A percentile compares a stretch with the other conserved stretches of the same genome.
Conservation (phyloP, 768 basidiomycete species). For the Boletus coccyginus region DNA sequence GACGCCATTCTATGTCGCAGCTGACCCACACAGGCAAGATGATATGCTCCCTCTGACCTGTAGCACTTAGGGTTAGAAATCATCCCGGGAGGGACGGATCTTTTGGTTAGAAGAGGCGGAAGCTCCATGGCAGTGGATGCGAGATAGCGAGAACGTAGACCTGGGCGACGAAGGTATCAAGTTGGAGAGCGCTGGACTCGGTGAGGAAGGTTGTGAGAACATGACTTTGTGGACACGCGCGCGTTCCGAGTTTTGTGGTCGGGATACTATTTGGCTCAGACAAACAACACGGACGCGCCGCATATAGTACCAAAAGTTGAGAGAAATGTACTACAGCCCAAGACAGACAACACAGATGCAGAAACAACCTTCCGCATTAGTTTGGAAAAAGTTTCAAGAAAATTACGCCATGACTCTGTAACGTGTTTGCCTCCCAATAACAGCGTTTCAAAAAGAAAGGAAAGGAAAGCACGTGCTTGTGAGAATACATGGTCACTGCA, state of each 20-base stretch:
- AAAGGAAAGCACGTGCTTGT: conserved; percentile 14
- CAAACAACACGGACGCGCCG: conserved; percentile 14
- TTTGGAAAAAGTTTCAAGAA: too few species aligned
- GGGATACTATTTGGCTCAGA: conserved; percentile 17
- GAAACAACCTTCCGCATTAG: too few species aligned
- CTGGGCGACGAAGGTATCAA: conserved; percentile 46
- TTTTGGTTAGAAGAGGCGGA: conserved; percentile 48
- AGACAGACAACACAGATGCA: too few species aligned
- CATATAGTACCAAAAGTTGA: too few species aligned
- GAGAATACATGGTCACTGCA: conserved; percentile 17
- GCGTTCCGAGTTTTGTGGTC: conserved; percentile 7
- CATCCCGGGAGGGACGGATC: conserved; percentile 46
- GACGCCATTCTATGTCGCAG: conserved; percentile 20
- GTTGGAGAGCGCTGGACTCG: conserved; percentile 19
- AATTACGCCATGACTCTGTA: too few species aligned
- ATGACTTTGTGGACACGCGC: not conserved
- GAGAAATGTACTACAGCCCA: too few species aligned
- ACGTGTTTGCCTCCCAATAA: too few species aligned
- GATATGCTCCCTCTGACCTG: conserved; percentile 32
- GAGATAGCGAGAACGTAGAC: conserved; percentile 34
- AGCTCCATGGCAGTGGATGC: conserved; percentile 29
- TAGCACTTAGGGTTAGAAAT: conserved; percentile 60
- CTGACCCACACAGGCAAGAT: conserved; percentile 23
- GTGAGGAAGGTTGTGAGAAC: conserved; percentile 5
- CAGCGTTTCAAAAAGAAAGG: too few species aligned